Evolutionary conservation across 345 rosid species (phyloP), one percentile per base, ranked within the genome.

Genomic region (Salix viminalis): DNA sequence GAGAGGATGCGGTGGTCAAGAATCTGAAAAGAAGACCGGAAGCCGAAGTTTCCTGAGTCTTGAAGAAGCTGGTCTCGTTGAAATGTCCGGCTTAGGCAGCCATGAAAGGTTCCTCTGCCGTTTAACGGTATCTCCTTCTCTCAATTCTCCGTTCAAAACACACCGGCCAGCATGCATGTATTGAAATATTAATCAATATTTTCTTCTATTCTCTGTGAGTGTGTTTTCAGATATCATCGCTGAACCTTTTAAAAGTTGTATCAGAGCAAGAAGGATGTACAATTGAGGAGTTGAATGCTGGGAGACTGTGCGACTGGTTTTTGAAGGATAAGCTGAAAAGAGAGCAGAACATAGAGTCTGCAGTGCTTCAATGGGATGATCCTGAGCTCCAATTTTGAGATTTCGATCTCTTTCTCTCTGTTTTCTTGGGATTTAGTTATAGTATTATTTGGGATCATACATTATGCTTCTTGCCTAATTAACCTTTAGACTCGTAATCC

Each of bases 351-450:
- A 67, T 81, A 0, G 92, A 87, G 2, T 88, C 94, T 67, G 94
- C 98, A 8, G 94, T 93, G 11, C 98, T 93, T 42, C 97, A 91
- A 75, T 96, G 99, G 99, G 96, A 96, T 82, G 93, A 93, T 61
- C 85, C 94, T 8, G 96, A 91, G 28, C 82, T 87, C 76, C 94
- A 75, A 39, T 44, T 88, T 76, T 90, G 81, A 82, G 2, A 44
- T 52, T 39, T 70, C 39, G 15, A 54, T 62, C 23, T 26, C 13
- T 9, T 36, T 36, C 18, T 26, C 48, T 8, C 24, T 68, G 42
- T 11, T 24, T 42, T 46, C 50, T 12, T 46, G 18, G 50, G 50
- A 14, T 14, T 13, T 12, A 46, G 18, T 46, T 46, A 4, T 15
- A 56, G 62, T 56, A 19, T 19, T 58, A 24, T 19, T 58, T 10